Base-by-base conservation (phyloP, 192 early-diverging fungal genomes). In the Backusella liffmaniae region DNA sequence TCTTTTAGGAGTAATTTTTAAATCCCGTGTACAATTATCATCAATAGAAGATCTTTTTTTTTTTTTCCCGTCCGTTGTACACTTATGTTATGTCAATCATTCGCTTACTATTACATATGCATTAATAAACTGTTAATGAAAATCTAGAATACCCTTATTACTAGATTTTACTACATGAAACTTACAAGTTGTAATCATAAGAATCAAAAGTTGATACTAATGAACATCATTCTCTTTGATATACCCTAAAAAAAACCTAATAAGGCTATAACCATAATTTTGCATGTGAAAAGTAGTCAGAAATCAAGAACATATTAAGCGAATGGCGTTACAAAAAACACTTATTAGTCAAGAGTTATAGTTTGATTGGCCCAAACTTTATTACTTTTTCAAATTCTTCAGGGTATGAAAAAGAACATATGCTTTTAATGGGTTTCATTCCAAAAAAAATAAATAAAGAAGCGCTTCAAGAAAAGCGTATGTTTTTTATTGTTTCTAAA, bases 321-420 rank as follows among this genome's bases (percentile, higher is more conserved):
- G n/a, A 56, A 56, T 56, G 53, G 53, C 53, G 53, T 26, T 18
- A 56, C 53, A 56, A 56, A 39, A 23, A 8, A 23, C 53, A 21
- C n/a, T 56, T 56, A 56, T 56, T 56, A 56, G 53, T 56, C 53
- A 56, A 56, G 7, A 23, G n/a, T 56, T 56, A 26, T 26, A 26
- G n/a, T 56, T 56, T 56, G 53, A 56, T 56, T 56, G 53, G 53
- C 53, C 53, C 21, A 56, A 56, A 56, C 53, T 23, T 56, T 56
- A 56, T 23, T 56, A 56, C n/a, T 39, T 56, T 8, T 56, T 56
- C 53, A 56, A 32, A 26, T 9, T 56, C 9, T 56, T 23, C n/a
- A 56, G 18, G 26, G 9, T 23, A 56, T 56, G 18, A 26, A 56
- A 7, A 8, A 9, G n/a, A 56, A 56, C 18, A 44, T 44, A 44